phyloP scores from a whole-genome alignment of 495 filamentous ascomycete species.

The Acidiella bohemica region DNA sequence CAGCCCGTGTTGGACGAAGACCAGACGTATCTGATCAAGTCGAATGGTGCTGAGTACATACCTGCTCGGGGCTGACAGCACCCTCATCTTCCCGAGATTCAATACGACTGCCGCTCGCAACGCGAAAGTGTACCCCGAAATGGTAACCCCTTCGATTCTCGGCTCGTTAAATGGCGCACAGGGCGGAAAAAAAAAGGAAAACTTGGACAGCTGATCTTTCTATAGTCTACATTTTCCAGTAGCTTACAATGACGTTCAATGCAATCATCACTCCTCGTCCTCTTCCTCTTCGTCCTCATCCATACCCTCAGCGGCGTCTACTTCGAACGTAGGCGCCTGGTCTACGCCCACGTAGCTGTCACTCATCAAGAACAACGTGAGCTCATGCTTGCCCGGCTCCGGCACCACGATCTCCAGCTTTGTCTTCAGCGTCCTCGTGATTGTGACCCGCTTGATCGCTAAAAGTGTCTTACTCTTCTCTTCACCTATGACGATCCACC shows the following conservation, averaged over 20 bases:
- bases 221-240: background rate
- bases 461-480: conserved; percentile 73
- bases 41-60: background rate
- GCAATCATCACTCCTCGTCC: conserved; percentile 30
- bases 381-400: conserved; percentile 66
- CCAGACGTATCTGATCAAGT: background rate
- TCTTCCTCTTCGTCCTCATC: conserved; percentile 86
- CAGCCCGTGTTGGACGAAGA: background rate
- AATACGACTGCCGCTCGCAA: background rate
- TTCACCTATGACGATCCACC: conserved; percentile 87
- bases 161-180: too few relatives aligned
- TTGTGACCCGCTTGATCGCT: conserved; percentile 87
- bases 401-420: conserved; percentile 82
- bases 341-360: conserved; percentile 97
- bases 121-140: background rate
- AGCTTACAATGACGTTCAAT: background rate
- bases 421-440: conserved; percentile 61
- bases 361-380: conserved; percentile 91
- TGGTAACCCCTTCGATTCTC: background rate
- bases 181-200: too few relatives aligned
- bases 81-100: conserved; percentile 1
- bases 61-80: background rate
- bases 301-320: conserved; percentile 81
- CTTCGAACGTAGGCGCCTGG: conserved; percentile 79
- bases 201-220: background rate